phyloP scores from a whole-genome alignment of 2,329 filamentous ascomycete genomes.

The Exophiala dermatitidis region DNA sequence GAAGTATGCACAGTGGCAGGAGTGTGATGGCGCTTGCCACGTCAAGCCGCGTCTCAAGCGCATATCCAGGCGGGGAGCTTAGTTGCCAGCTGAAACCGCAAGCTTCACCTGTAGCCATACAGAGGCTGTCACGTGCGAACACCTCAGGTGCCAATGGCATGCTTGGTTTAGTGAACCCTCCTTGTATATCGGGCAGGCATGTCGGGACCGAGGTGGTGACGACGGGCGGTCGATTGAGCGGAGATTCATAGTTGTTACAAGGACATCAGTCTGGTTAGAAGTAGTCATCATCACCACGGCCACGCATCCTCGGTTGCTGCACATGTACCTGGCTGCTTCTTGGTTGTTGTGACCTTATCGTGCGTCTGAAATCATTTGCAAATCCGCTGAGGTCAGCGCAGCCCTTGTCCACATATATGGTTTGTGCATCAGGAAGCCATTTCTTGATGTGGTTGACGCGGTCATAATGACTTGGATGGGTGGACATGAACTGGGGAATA shows the following conservation, averaged over 20 bases:
- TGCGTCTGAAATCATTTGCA: constrained; percentile 15
- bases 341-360: constrained; percentile 3
- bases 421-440: constrained; percentile 41
- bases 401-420: constrained; percentile 35
- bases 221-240: neutral
- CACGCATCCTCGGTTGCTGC: constrained; percentile 1
- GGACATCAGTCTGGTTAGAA: constrained; percentile 3
- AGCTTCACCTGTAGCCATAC: neutral
- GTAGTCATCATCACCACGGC: constrained; percentile 13
- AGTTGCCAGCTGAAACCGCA: neutral
- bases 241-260: neutral
- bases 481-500: constrained; percentile 52
- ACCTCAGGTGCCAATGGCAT: neutral
- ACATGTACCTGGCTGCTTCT: neutral
- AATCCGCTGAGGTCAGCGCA: constrained; percentile 30
- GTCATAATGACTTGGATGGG: constrained; percentile 52
- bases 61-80: neutral
- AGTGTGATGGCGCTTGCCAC: neutral
- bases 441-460: constrained; percentile 49
- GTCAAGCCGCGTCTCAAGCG: neutral
- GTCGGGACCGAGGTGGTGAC: no score
- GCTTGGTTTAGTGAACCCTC: no score
- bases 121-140: neutral
- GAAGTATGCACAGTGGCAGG: neutral
- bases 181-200: no score